Evolutionary conservation across 2,329 filamentous ascomycete species (phyloP), one percentile per base, ranked within the genome.

Genomic region (Hypoxylon rubiginosum): DNA sequence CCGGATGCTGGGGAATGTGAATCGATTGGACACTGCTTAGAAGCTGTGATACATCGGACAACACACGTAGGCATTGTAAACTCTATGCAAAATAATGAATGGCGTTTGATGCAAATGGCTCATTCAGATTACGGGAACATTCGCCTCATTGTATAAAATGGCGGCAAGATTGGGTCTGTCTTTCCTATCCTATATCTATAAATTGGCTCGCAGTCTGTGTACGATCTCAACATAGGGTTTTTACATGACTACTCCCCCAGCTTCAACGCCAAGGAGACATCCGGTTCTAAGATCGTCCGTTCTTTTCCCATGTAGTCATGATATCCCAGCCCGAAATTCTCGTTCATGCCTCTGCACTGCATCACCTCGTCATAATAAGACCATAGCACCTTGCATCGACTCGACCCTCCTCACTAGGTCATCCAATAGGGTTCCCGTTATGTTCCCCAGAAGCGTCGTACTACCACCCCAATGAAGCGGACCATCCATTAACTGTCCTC

Each of bases 321-420:
- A n/a, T n/a, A n/a, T n/a, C n/a, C n/a, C n/a, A n/a, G n/a, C n/a
- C n/a, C n/a, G n/a, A n/a, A n/a, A n/a, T n/a, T n/a, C n/a, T n/a
- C n/a, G n/a, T n/a, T n/a, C n/a, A n/a, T n/a, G n/a, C n/a, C n/a
- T n/a, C n/a, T n/a, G 17, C 15, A 46, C 3, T 24, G 11, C 13
- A 17, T 3, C 7, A 17, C 45, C 34, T 32, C 28, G 43, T 56
- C 21, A 59, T 32, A 69, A 56, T 9, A 64, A 51, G 2, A 51
- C 50, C 55, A 69, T 58, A 1, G 60, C 67, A 15, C 65, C 67
- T 53, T 66, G 64, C 26, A 68, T n/a, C 34, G 67, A 60, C 11
- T 70, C 65, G 32, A 63, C 62, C 21, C 67, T 54, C 32, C 67
- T 63, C 11, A 56, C 52, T 8, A 70, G 50, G 49, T 70, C 67